These are phyloP conservation scores for Rachicladosporium sp. DNA, from an alignment of 2,329 filamentous ascomycete genomes.

Conservation along the genomic window DNA sequence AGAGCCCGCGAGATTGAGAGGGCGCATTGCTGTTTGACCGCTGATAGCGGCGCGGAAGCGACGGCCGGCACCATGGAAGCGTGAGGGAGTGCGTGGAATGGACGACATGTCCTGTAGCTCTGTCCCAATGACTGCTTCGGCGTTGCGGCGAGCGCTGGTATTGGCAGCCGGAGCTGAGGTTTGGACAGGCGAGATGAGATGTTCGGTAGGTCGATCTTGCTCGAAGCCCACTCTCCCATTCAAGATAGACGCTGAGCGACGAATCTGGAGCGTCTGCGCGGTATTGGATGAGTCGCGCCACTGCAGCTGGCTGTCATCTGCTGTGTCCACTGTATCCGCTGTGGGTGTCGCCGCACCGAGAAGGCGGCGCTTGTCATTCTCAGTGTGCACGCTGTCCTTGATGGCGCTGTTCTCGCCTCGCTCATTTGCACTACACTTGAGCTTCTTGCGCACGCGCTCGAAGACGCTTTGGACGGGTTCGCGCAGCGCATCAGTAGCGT, in stretches of 20 bases:
- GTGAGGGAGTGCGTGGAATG: not conserved
- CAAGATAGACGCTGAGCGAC: not conserved
- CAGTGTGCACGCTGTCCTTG: not conserved
- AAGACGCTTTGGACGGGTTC: not conserved
- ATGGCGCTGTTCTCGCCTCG: not conserved
- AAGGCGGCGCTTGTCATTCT: not conserved
- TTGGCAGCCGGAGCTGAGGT: not conserved
- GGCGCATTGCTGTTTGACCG: conserved; percentile 8
- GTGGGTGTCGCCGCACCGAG: conserved; percentile 2
- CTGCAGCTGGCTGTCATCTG: not conserved
- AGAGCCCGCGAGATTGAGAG: conserved; percentile 6
- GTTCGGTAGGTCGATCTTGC: conserved; percentile 1
- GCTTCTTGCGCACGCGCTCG: not conserved
- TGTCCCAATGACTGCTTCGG: too few species aligned
- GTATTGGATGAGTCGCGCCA: conserved; percentile 3
- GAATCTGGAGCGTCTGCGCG: not conserved
- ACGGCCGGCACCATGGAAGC: not conserved
- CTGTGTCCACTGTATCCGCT: not conserved
- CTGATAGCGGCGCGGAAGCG: conserved; percentile 6
- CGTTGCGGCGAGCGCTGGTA: not conserved
- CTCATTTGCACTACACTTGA: not conserved
- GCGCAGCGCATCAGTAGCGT: not conserved
- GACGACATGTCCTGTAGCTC: not conserved
- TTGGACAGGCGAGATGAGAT: not conserved
- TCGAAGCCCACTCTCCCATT: not conserved